phyloP scores from a whole-genome alignment of 495 filamentous ascomycete species.

The Hyphodiscus hymeniophilus region DNA sequence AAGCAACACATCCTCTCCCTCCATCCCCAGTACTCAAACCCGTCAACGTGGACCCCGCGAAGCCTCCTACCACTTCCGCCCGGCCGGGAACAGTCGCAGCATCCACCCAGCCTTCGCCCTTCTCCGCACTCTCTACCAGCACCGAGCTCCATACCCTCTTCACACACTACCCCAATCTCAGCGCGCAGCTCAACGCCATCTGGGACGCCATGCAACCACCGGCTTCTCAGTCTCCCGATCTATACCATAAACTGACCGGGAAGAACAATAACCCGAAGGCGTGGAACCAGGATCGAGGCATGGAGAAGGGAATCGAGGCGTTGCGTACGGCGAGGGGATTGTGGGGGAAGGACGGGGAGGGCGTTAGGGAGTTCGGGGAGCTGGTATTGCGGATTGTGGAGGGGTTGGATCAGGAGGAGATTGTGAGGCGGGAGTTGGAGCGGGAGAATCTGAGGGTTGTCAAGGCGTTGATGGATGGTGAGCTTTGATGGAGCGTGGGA shows the following conservation, averaged over 20 bases:
- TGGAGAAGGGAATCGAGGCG: constrained; percentile 29
- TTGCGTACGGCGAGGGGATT: constrained; percentile 27
- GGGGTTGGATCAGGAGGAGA: constrained; percentile 1
- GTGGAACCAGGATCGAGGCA: constrained; percentile 33
- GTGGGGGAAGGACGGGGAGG: constrained; percentile 32
- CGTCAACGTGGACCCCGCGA: constrained; percentile 6
- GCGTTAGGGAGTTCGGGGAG: constrained; percentile 38
- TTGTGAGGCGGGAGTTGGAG: constrained; percentile 14
- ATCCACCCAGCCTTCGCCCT: constrained; percentile 21
- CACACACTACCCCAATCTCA: constrained; percentile 41
- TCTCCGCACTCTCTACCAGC: constrained; percentile 29
- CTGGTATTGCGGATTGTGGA: constrained; percentile 30
- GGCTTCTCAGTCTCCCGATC: background rate
- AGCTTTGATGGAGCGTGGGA: background rate
- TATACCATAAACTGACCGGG: background rate
- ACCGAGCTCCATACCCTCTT: constrained; percentile 44
- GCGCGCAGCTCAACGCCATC: constrained; percentile 41
- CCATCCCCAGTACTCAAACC: constrained; percentile 10
- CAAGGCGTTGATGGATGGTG: constrained; percentile 9
- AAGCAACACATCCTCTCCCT: constrained; percentile 29
- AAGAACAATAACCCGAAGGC: constrained; percentile 11
- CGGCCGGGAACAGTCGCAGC: constrained; percentile 21
- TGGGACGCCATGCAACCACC: constrained; percentile 40
- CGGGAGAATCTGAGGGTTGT: constrained; percentile 20
- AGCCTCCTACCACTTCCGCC: constrained; percentile 8